These are phyloP conservation scores for Chlorella sp. DNA, from an alignment of 139 green algal species.

Conservation along the genomic window DNA sequence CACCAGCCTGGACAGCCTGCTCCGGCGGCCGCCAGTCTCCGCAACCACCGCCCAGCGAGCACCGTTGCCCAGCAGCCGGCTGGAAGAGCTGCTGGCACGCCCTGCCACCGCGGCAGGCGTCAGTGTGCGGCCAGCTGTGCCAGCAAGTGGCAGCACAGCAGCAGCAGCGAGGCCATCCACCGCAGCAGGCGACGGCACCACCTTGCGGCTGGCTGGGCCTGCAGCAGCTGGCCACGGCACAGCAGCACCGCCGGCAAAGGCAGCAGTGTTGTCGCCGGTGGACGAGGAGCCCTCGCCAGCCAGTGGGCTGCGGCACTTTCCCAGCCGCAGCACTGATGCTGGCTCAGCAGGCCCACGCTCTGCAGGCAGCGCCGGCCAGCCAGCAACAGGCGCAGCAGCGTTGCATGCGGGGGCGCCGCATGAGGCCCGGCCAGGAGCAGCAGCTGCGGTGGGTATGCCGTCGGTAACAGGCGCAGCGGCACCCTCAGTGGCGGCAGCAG, in stretches of 20 bases:
- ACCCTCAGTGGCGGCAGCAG: neutral
- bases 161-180: neutral
- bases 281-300: neutral
- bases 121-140: neutral
- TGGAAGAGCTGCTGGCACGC: slow-evolving; percentile 1
- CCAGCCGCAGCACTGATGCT: neutral
- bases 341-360: neutral
- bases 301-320: neutral
- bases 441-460: neutral
- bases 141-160: neutral
- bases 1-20: neutral
- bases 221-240: neutral
- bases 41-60: neutral
- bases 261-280: neutral
- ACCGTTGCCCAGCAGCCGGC: slow-evolving; percentile 8
- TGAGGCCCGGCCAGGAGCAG: too few relatives aligned
- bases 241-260: neutral
- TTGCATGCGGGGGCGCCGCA: too few relatives aligned
- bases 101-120: neutral
- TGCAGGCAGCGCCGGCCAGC: neutral
- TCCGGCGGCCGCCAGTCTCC: neutral
- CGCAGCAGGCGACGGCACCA: neutral
- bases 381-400: neutral
- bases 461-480: neutral
- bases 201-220: neutral